Percentiles rank a stretch among this genome's conserved stretches.
Evolutionary conservation across 2,329 filamentous ascomycete genomes (phyloP).

Genomic region (Colletotrichum costaricense): DNA sequence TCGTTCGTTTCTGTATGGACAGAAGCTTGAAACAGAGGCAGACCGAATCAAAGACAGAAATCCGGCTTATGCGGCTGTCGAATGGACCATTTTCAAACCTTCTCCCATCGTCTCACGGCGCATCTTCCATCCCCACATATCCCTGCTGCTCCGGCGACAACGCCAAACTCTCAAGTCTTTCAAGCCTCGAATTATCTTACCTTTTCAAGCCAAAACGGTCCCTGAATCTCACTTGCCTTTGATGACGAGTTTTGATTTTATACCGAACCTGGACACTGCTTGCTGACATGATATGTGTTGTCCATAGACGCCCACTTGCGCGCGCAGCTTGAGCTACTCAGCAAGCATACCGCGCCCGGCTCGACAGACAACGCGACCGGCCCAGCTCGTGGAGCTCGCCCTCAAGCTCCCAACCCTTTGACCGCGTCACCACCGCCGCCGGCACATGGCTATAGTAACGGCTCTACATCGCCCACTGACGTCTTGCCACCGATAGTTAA

Average conservation of each 20-base stretch:
- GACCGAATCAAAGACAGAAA: background rate
- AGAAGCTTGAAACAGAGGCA: slow-evolving; percentile 1
- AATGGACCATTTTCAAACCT: background rate
- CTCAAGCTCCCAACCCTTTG: slow-evolving; percentile 44
- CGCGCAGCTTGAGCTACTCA: slow-evolving; percentile 57
- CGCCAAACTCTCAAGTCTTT: slow-evolving; percentile 7
- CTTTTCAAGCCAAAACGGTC: background rate
- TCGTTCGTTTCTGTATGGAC: background rate
- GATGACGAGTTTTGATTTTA: background rate
- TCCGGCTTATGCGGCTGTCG: slow-evolving; percentile 2
- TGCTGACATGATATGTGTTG: slow-evolving; percentile 32
- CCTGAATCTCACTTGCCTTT: background rate
- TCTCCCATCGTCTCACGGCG: slow-evolving; percentile 3
- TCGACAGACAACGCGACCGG: slow-evolving; percentile 44
- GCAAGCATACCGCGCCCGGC: slow-evolving; percentile 49
- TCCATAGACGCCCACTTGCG: slow-evolving; percentile 47
- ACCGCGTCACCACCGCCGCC: slow-evolving; percentile 41
- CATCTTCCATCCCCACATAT: slow-evolving; percentile 3
- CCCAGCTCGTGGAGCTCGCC: slow-evolving; percentile 39
- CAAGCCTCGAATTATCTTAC: slow-evolving; percentile 1
- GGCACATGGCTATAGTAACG: slow-evolving; percentile 58
- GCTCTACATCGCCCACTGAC: slow-evolving; percentile 48
- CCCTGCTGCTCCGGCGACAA: slow-evolving; percentile 11
- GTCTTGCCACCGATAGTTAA: slow-evolving; percentile 46
- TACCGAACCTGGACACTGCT: slow-evolving; percentile 9